Evolutionary conservation across 2,329 filamentous ascomycete species (phyloP), one percentile per base, ranked within the genome.

Genomic region (Trichoderma afroharzianum): DNA sequence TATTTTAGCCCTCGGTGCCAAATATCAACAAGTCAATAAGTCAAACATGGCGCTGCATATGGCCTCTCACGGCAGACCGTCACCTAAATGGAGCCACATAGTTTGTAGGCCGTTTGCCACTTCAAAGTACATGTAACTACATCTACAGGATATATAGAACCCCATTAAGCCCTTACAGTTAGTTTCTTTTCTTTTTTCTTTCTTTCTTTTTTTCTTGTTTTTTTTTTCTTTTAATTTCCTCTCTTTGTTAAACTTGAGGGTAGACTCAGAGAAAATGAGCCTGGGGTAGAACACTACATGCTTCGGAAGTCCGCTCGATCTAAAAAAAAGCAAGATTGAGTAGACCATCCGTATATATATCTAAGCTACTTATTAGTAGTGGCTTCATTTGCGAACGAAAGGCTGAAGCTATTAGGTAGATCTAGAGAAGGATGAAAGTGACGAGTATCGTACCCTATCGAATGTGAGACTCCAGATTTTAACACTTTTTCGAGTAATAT

Each of bases 401-500:
- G n/a, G 15, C 2, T 39, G 39, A 43, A n/a, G 7, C 15, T 43
- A n/a, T 43, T 9, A 0, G 18, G 39, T n/a, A n/a, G 15, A 15
- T 15, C 0, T 43, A n/a, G 39, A 43, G 39, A 7, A 43, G 3
- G 7, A n/a, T 1, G 39, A n/a, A n/a, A 43, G 39, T 9, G 39
- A 43, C 3, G 3, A n/a, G 39, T 3, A 43, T 43, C 39, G 15
- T 9, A 4, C 39, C 9, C 7, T 4, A n/a, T 43, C 39, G 0
- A 43, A 43, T 43, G 15, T n/a, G 1, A 9, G 36, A 2, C 15
- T n/a, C 1, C 39, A 4, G 1, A 43, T n/a, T n/a, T 43, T 9
- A n/a, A n/a, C n/a, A 1, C 7, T 43, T n/a, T 3, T 43, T 43
- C 0, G 15, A n/a, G 3, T 3, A n/a, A 43, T 43, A 0, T n/a